Evolutionary conservation across 108 stramenopile species (phyloP).

Genomic region (Cyclotella atomus): DNA sequence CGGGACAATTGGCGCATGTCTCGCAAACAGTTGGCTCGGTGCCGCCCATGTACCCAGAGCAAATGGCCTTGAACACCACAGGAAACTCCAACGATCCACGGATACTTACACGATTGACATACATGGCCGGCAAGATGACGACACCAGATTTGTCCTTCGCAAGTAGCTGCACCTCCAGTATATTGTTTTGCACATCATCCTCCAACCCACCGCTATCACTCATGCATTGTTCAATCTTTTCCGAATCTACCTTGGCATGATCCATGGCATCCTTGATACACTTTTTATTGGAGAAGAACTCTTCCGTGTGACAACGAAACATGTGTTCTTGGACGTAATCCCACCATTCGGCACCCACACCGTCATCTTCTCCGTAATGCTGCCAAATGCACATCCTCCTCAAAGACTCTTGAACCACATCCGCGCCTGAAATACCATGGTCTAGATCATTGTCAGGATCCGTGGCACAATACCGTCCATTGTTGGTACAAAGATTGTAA

Average conservation of each 20-base stretch:
- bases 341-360: conserved; percentile 85
- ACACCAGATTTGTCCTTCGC: conserved; percentile 64
- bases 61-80: conserved; percentile 90
- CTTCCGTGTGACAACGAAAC: conserved; percentile 55
- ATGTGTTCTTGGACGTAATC: conserved; percentile 87
- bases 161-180: conserved; percentile 79
- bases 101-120: conserved; percentile 89
- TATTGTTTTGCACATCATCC: conserved; percentile 57
- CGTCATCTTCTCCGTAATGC: conserved; percentile 63
- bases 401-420: conserved; percentile 87
- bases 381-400: conserved; percentile 88
- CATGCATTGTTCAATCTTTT: conserved; percentile 86
- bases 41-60: conserved; percentile 85
- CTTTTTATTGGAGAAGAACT: conserved; percentile 72
- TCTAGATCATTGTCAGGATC: conserved; percentile 86
- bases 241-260: conserved; percentile 62
- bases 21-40: conserved; percentile 75
- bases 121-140: conserved; percentile 81
- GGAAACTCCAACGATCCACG: conserved; percentile 74
- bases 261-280: conserved; percentile 83
- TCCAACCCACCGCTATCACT: conserved; percentile 74
- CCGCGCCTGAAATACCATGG: conserved; percentile 76
- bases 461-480: conserved; percentile 91
- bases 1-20: conserved; percentile 53
- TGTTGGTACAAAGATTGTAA: conserved; percentile 90